phyloP scores from a whole-genome alignment of 106 monocot genomes.

The Platanthera zijinensis region DNA sequence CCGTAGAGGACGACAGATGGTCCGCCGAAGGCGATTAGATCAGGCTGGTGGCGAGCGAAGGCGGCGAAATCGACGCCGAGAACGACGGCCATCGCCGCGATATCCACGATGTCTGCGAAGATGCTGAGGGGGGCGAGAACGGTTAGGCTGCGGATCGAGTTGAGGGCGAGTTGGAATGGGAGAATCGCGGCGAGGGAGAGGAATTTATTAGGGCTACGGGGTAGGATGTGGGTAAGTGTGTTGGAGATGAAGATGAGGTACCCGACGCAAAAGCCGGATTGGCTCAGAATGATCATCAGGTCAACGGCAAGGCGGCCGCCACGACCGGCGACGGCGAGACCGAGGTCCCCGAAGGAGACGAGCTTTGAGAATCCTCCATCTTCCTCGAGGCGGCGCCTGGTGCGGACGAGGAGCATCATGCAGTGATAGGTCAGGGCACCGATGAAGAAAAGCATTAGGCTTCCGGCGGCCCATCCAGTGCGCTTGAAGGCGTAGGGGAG shows the following conservation, averaged over 20 bases:
- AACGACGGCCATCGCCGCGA: constrained; percentile 57
- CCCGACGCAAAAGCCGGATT: constrained; percentile 47
- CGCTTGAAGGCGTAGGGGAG: constrained; percentile 89
- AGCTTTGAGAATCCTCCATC: constrained; percentile 26
- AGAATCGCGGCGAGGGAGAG: constrained; percentile 34
- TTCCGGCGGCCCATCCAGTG: constrained; percentile 72
- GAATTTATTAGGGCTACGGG: constrained; percentile 21
- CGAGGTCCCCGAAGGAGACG: constrained; percentile 48
- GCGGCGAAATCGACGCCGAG: constrained; percentile 27
- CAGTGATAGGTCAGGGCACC: constrained; percentile 67
- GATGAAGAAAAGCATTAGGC: constrained; percentile 38
- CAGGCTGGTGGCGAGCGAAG: neutral
- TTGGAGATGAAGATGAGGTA: constrained; percentile 55
- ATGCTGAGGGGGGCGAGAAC: constrained; percentile 56
- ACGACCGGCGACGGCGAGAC: constrained; percentile 34
- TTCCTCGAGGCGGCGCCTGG: constrained; percentile 55
- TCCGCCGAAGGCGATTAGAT: constrained; percentile 18
- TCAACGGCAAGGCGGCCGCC: constrained; percentile 41
- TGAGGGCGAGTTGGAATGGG: constrained; percentile 57
- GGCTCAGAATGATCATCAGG: constrained; percentile 47
- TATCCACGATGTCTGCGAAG: constrained; percentile 59
- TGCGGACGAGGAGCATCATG: constrained; percentile 80
- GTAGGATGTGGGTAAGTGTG: constrained; percentile 33
- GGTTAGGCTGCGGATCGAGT: constrained; percentile 48
- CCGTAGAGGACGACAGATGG: constrained; percentile 35